Evolutionary conservation across 192 early-diverging fungal species (phyloP).

Genomic region (Gaertneriomyces semiglobifer): DNA sequence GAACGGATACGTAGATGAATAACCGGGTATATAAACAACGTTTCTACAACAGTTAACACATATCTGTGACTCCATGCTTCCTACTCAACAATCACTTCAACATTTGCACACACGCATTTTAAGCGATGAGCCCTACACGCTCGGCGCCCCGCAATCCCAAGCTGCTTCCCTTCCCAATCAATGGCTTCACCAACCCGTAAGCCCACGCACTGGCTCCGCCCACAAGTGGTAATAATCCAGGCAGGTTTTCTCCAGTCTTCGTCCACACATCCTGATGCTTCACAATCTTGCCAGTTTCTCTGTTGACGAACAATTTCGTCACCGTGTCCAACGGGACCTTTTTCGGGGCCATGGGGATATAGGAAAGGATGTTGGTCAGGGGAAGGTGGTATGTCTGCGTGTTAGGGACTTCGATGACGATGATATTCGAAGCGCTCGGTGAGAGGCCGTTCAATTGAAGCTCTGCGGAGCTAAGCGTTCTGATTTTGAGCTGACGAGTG

Average conservation of each 20-base stretch:
- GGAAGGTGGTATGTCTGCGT: constrained; percentile 19
- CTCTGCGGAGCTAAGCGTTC: background rate
- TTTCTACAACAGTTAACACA: too few relatives aligned
- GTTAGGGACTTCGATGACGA: constrained; percentile 18
- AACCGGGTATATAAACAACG: too few relatives aligned
- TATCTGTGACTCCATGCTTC: too few relatives aligned
- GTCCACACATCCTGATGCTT: constrained; percentile 28
- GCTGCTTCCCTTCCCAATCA: constrained; percentile 9
- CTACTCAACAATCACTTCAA: too few relatives aligned
- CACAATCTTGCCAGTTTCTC: constrained; percentile 12
- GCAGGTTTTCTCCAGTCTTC: constrained; percentile 15
- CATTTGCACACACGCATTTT: background rate
- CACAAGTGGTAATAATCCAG: constrained; percentile 13
- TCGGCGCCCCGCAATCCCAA: constrained; percentile 7
- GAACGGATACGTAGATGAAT: too few relatives aligned
- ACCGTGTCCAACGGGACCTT: constrained; percentile 9
- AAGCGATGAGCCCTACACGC: constrained; percentile 2
- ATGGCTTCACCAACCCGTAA: constrained; percentile 6
- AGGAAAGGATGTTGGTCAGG: constrained; percentile 1
- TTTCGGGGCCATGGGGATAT: constrained; percentile 3
- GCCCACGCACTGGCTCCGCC: constrained; percentile 4
- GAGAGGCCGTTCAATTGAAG: constrained; percentile 1
- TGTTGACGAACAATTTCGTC: constrained; percentile 10
- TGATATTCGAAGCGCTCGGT: background rate
- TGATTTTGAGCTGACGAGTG: background rate